Conservation (phyloP, 345 rosid species). For the Capsella bursapastoris region DNA sequence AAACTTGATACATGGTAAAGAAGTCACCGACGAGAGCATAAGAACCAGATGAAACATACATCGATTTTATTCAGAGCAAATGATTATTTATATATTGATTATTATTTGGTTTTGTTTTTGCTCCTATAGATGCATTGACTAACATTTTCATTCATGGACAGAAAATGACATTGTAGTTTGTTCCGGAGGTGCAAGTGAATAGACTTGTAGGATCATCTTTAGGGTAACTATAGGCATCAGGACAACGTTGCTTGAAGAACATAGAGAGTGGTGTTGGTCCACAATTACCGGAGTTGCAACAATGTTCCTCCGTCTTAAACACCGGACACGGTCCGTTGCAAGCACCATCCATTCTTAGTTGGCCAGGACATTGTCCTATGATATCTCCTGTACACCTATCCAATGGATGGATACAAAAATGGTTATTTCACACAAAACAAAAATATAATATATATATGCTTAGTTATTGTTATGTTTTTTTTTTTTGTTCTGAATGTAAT, state of each 20-base stretch:
- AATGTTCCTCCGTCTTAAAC: slow-evolving; percentile 50
- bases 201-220: slow-evolving; percentile 52
- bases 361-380: slow-evolving; percentile 47
- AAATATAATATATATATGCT: not conserved
- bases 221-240: slow-evolving; percentile 64
- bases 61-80: too few relatives aligned
- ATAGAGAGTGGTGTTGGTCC: slow-evolving; percentile 51
- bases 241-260: slow-evolving; percentile 58
- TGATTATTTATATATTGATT: too few relatives aligned
- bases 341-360: slow-evolving; percentile 49
- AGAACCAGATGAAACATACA: too few relatives aligned
- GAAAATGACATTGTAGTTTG: slow-evolving; percentile 43
- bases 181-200: slow-evolving; percentile 39
- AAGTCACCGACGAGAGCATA: too few relatives aligned
- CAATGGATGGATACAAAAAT: too few relatives aligned
- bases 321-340: slow-evolving; percentile 53
- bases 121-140: too few relatives aligned
- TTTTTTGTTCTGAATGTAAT: too few relatives aligned
- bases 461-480: not conserved
- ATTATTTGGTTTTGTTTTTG: too few relatives aligned
- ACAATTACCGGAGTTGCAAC: slow-evolving; percentile 54
- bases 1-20: too few relatives aligned
- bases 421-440: too few relatives aligned
- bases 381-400: slow-evolving; percentile 47
- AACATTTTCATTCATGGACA: slow-evolving; percentile 13